A percentile compares a stretch with the other conserved stretches of the same genome.
These are phyloP conservation scores for Phytophthora megakarya DNA, from an alignment of 352 stramenopile species.

Conservation along the genomic window DNA sequence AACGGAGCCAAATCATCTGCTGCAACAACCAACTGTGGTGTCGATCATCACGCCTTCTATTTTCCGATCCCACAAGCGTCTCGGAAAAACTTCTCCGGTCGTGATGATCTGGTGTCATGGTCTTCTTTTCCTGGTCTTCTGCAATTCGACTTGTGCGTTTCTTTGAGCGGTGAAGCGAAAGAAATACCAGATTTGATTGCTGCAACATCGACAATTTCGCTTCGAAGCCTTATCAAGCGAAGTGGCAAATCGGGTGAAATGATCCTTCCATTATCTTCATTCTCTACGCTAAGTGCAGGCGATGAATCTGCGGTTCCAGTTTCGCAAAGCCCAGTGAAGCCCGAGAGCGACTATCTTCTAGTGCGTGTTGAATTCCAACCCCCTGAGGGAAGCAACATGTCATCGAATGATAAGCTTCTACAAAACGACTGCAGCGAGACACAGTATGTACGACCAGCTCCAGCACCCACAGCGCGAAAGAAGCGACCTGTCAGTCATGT, in stretches of 20 bases:
- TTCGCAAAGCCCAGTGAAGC: conserved; percentile 19
- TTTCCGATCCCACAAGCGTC: conserved; percentile 80
- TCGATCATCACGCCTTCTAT: conserved; percentile 86
- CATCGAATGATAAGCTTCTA: conserved; percentile 23
- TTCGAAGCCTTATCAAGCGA: conserved; percentile 47
- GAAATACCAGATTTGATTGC: conserved; percentile 70
- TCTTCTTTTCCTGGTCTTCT: conserved; percentile 72
- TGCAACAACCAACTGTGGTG: conserved; percentile 38
- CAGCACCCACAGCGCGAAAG: conserved; percentile 17
- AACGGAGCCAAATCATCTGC: conserved; percentile 5
- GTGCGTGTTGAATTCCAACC: conserved; percentile 59
- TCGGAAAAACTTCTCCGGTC: conserved; percentile 78
- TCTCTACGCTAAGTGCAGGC: conserved; percentile 21
- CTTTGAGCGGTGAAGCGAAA: conserved; percentile 68
- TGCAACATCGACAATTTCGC: conserved; percentile 53
- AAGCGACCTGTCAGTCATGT: conserved; percentile 36
- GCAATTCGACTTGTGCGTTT: conserved; percentile 78
- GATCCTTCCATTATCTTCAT: conserved; percentile 41
- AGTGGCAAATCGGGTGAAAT: conserved; percentile 42
- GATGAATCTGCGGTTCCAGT: conserved; percentile 1
- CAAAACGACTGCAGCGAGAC: conserved; percentile 16
- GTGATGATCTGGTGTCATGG: conserved; percentile 79
- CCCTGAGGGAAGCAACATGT: conserved; percentile 30
- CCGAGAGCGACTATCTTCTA: conserved; percentile 47
- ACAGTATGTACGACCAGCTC: conserved; percentile 14